phyloP scores from a whole-genome alignment of 495 filamentous ascomycete genomes.

The Trichocladium antarcticum region DNA sequence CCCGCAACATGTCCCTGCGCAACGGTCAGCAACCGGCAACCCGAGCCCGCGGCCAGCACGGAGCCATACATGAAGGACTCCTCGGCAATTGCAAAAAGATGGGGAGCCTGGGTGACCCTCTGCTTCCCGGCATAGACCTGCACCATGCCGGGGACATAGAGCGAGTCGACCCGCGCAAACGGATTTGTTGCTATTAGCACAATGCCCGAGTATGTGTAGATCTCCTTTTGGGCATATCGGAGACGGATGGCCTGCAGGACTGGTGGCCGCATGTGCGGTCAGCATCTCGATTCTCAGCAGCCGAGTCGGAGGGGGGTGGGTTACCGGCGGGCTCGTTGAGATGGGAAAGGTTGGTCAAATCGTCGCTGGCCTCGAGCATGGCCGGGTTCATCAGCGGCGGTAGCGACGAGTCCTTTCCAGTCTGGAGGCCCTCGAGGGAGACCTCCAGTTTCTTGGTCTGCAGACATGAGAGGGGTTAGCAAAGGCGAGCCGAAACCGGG shows the following conservation, averaged over 20 bases:
- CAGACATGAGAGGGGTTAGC: slow-evolving; percentile 14
- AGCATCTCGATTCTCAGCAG: slow-evolving; percentile 18
- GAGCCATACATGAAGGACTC: slow-evolving; percentile 84
- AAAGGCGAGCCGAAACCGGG: slow-evolving; percentile 8
- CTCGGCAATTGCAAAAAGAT: slow-evolving; percentile 97
- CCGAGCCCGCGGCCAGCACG: not conserved
- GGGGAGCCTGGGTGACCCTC: slow-evolving; percentile 87
- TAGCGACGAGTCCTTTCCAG: slow-evolving; percentile 55
- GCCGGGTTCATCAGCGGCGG: slow-evolving; percentile 96
- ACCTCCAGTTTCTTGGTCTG: slow-evolving; percentile 75
- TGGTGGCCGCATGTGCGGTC: slow-evolving; percentile 31
- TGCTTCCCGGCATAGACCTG: slow-evolving; percentile 98
- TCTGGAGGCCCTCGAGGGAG: slow-evolving; percentile 64
- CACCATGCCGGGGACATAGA: slow-evolving; percentile 98
- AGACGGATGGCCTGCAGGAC: slow-evolving; percentile 96
- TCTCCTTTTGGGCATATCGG: slow-evolving; percentile 97
- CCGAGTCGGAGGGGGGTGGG: slow-evolving; percentile 10
- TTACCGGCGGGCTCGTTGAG: slow-evolving; percentile 96
- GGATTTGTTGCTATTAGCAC: slow-evolving; percentile 98
- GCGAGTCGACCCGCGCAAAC: slow-evolving; percentile 92
- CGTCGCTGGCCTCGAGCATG: slow-evolving; percentile 97
- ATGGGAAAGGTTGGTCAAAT: slow-evolving; percentile 94
- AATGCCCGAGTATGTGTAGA: slow-evolving; percentile 99
- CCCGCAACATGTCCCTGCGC: slow-evolving; percentile 90
- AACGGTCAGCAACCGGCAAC: slow-evolving; percentile 1